Conservation (phyloP, 495 filamentous ascomycete genomes). For the Xylona heveae region DNA sequence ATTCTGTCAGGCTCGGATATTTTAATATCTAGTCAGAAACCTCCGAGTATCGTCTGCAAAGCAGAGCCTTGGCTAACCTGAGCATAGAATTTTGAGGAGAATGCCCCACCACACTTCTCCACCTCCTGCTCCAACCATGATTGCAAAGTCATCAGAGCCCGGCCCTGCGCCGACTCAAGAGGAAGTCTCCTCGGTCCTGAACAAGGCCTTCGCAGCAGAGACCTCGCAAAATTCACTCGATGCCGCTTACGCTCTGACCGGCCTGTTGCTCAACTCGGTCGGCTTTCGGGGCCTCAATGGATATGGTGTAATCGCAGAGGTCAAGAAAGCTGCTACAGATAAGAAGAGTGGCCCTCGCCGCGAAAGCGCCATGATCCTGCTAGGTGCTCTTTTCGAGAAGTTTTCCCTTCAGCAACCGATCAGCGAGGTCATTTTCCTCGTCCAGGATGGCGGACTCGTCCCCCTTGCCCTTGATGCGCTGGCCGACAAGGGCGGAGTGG, state of each 20-base stretch:
- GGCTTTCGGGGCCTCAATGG: conserved; percentile 50
- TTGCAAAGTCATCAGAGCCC: conserved; percentile 32
- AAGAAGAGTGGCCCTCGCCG: conserved; percentile 79
- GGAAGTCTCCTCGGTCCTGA: conserved; percentile 51
- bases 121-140: conserved; percentile 33
- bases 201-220: conserved; percentile 56
- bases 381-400: conserved; percentile 81
- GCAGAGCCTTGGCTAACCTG: too few species aligned
- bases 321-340: conserved; percentile 75
- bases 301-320: conserved; percentile 48
- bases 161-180: conserved; percentile 39
- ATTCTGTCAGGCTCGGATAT: too few species aligned
- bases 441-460: conserved; percentile 58
- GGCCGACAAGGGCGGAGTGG: conserved; percentile 74
- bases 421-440: conserved; percentile 60
- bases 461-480: conserved; percentile 59
- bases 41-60: too few species aligned
- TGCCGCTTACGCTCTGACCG: conserved; percentile 62
- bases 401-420: conserved; percentile 58
- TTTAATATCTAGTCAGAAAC: too few species aligned
- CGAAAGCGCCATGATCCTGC: conserved; percentile 85
- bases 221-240: conserved; percentile 76
- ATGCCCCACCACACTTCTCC: conserved; percentile 50
- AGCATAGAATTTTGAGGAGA: conserved; percentile 14
- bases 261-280: conserved; percentile 54